Evolutionary conservation across 768 basidiomycete genomes (phyloP), one percentile per base, ranked within the genome.

Genomic region (Lactarius sp.): DNA sequence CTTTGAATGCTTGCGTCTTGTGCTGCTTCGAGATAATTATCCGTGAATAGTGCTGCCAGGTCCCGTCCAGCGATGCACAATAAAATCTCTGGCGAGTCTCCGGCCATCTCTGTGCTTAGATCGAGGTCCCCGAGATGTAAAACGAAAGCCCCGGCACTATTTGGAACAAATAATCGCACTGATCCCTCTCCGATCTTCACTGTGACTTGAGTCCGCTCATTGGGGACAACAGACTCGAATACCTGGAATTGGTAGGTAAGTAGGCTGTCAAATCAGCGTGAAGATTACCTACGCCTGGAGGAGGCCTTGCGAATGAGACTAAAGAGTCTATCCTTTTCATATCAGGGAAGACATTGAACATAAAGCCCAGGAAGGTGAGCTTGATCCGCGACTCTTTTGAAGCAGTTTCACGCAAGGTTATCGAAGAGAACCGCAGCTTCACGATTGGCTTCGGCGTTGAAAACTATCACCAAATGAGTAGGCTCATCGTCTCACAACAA

Each of bases 211-310:
- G 94, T 98, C 49, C 88, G 76, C 72, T 98, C 97, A 60, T 81
- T 93, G 1, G 97, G 97, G 16, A 94, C 84, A 13, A 97, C 94
- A 27, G 92, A 82, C 73, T 95, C 95, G 70, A 99, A 99, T 0
- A 90, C 88, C 94, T 85, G 64, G 2, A 79, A 54, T 37, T 6
- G 41, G 53, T 42, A 37, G 49, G 49, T 62, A 37, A 65, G 31
- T 37, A n/a, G 16, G 8, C 14, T 2, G 22, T 41, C 36, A 16
- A 46, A 49, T 50, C 49, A 18, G 52, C 33, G 31, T 5, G n/a
- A 20, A 6, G 9, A 37, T 56, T 10, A 80, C 89, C 65, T 74
- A 94, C 96, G 22, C 91, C 94, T 52, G 92, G 89, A 4, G 97
- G 97, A 33, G 93, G 84, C 72, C 92, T 92, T 18, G 78, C 76